Base-by-base conservation (phyloP, 495 filamentous ascomycete genomes). In the Rhizodiscina lignyota region DNA sequence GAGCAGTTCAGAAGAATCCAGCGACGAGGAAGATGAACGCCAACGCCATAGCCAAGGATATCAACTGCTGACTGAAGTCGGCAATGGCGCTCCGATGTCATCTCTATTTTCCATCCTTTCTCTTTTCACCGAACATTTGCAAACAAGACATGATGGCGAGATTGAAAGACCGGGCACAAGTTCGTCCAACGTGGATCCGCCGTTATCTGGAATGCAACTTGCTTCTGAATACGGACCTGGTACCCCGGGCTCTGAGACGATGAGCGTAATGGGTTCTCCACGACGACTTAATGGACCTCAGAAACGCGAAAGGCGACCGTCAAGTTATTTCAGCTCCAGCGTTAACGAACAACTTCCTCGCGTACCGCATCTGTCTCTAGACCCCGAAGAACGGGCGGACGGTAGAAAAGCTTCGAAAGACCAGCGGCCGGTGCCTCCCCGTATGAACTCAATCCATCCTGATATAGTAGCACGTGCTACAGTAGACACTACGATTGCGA, bases 1-100 rank as follows among this genome's bases (percentile, higher is more conserved):
- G 2, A 48, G 58, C 18, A 52, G 49, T 18, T 52, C 58, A 19
- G 60, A 57, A 18, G 6, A 6, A 8, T 32, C 30, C 24, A 48
- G 53, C 34, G 48, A 52, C n/a, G 72, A 76, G 15, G 66, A 74
- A 17, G 73, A 83, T 21, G 72, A 72, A 28, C 57, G 64, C 40
- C 58, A 54, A 16, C 41, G 61, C 5, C 65, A 73, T 22, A 75
- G 59, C 51, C 85, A 77, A 59, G 82, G 65, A 51, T 96, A 94
- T 53, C 87, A 96, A 55, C 63, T 96, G 15, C 65, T 97, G 27
- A 97, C 89, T 2, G 89, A 97, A 52, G 89, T 97, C 27, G 92
- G 93, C 55, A 97, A 96, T 49, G 89, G 89, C 15, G 87, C 89
- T 6, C 87, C 89, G 3, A 94, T 97, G 87, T 96, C 89, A 19